Conservation (phyloP, 2,329 filamentous ascomycete genomes). For the Pyricularia sp. region DNA sequence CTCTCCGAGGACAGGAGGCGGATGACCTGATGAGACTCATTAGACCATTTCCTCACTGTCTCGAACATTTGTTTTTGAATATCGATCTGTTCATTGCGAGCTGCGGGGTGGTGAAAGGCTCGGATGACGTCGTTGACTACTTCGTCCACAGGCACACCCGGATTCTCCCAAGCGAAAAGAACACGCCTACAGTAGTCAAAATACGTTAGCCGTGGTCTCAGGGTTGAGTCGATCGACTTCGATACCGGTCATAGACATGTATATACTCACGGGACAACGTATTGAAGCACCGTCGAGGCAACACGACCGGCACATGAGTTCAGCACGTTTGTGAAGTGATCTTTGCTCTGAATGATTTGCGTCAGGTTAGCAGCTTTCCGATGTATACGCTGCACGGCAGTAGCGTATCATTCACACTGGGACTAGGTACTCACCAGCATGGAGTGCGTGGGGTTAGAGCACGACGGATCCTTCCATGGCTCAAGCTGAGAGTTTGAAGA, state of each 20-base stretch:
- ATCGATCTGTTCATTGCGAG: conserved; percentile 62
- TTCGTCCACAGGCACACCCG: conserved; percentile 67
- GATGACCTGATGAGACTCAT: conserved; percentile 59
- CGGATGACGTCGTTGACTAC: conserved; percentile 69
- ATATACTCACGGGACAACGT: conserved; percentile 59
- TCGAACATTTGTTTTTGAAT: conserved; percentile 83
- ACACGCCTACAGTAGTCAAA: conserved; percentile 41
- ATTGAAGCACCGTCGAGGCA: conserved; percentile 66
- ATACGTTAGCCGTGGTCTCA: not conserved
- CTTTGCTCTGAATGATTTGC: not conserved
- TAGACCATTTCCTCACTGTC: conserved; percentile 70
- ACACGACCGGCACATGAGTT: conserved; percentile 67
- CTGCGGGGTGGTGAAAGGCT: conserved; percentile 82
- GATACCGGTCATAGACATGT: not conserved
- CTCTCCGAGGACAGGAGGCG: conserved; percentile 68
- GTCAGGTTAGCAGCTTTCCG: not conserved
- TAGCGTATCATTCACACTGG: not conserved
- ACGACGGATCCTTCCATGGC: conserved; percentile 64
- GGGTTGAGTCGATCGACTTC: not conserved
- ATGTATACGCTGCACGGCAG: not conserved
- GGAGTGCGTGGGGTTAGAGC: conserved; percentile 53
- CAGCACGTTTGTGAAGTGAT: conserved; percentile 28
- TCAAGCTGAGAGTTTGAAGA: conserved; percentile 65
- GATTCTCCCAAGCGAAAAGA: conserved; percentile 87
- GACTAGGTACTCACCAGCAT: conserved; percentile 1